Conservation (phyloP, 192 early-diverging fungal genomes). For the Diversispora eburnea region DNA sequence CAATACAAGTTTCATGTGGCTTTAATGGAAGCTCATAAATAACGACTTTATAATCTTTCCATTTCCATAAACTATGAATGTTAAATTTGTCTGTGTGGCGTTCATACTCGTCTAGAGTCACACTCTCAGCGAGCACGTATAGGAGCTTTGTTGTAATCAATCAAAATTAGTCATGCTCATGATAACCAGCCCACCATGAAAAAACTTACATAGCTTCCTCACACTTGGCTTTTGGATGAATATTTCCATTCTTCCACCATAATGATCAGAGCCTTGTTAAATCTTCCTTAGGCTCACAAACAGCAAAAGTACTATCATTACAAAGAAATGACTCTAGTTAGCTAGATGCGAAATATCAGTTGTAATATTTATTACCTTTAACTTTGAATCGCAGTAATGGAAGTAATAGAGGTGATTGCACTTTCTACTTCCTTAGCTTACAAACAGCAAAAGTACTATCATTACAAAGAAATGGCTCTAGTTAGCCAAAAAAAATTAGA, state of each 20-base stretch:
- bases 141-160: conserved; percentile 25
- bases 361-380: no score
- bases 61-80: conserved; percentile 18
- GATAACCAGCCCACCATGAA: not conserved
- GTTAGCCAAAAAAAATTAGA: no score
- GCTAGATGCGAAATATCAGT: no score
- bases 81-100: conserved; percentile 8
- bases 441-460: no score
- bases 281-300: no score
- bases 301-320: no score
- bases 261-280: no score
- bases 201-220: conserved; percentile 12
- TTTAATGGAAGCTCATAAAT: conserved; percentile 7
- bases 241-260: conserved; percentile 9
- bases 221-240: not conserved
- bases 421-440: no score
- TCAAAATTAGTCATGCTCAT: conserved; percentile 9
- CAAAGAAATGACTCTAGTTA: no score
- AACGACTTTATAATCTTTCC: conserved; percentile 9
- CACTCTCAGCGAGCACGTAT: conserved; percentile 5
- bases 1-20: conserved; percentile 9
- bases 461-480: no score
- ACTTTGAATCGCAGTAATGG: no score
- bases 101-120: conserved; percentile 2
- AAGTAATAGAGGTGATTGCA: no score